A percentile compares a stretch with the other conserved stretches of the same genome.
These are phyloP conservation scores for Vitellaria paradoxa DNA, from an alignment of 179 eudicot species.

Conservation along the genomic window DNA sequence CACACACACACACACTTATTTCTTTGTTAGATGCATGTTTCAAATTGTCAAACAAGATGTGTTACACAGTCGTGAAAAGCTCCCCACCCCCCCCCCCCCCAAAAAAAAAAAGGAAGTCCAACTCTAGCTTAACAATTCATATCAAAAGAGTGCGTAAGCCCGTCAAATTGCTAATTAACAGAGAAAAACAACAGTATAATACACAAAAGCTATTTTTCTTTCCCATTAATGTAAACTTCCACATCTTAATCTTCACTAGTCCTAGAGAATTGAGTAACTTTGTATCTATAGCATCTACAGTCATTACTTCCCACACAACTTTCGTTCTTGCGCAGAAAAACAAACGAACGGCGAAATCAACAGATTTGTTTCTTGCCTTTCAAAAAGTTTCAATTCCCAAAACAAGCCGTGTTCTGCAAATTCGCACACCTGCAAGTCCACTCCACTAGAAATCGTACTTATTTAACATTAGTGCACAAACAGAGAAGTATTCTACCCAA, in stretches of 20 bases:
- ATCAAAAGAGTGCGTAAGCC: not conserved
- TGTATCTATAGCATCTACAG: not conserved
- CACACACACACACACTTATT: too few relatives aligned
- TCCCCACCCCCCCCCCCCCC: too few relatives aligned
- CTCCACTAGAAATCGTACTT: not conserved
- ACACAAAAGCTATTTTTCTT: not conserved
- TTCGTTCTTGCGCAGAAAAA: not conserved
- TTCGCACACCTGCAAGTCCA: constrained; percentile 2
- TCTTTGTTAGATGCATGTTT: too few relatives aligned
- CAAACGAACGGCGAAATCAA: not conserved
- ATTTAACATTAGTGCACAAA: not conserved
- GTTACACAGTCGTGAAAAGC: too few relatives aligned
- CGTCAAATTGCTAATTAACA: not conserved
- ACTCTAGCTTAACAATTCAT: too few relatives aligned
- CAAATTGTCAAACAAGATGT: too few relatives aligned
- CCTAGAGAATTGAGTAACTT: not conserved
- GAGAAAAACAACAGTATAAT: not conserved
- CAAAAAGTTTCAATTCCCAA: not conserved
- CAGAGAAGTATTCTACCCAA: not conserved
- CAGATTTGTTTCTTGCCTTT: not conserved
- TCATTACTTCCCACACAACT: not conserved
- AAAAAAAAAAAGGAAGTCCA: too few relatives aligned
- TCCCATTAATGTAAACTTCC: not conserved
- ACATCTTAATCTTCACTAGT: not conserved
- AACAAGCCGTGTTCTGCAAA: constrained; percentile 9